Conservation (phyloP, 768 basidiomycete species). For the Rubroboletus pulcherrimus region DNA sequence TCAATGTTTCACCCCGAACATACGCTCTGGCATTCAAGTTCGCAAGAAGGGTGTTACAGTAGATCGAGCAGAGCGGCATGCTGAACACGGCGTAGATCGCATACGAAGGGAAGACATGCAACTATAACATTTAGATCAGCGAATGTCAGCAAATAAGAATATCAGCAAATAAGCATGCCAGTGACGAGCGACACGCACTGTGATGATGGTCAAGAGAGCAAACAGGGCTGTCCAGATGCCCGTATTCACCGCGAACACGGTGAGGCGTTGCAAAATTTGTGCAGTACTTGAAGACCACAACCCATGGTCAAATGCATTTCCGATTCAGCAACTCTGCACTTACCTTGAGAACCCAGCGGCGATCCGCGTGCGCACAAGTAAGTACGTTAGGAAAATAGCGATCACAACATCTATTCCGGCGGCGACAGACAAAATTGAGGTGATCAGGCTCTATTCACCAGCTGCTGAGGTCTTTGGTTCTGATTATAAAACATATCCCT, state of each 20-base stretch:
- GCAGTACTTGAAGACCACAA: not conserved
- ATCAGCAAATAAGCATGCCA: not conserved
- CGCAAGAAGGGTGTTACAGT: constrained; percentile 1
- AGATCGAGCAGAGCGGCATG: not conserved
- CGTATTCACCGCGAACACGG: constrained; percentile 9
- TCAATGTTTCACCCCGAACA: not conserved
- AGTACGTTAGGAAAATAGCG: constrained; percentile 1
- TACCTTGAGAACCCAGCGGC: not conserved
- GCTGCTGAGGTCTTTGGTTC: not conserved
- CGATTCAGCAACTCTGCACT: not conserved
- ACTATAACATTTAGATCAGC: not conserved
- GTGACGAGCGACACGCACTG: not conserved
- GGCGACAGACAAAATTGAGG: not conserved
- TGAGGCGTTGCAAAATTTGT: constrained; percentile 8
- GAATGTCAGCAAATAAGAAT: too few relatives aligned
- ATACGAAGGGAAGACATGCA: not conserved
- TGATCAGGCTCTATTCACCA: not conserved
- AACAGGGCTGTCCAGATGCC: constrained; percentile 49
- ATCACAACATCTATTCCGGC: constrained; percentile 6
- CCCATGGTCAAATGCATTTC: not conserved
- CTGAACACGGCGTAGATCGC: too few relatives aligned
- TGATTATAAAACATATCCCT: not conserved
- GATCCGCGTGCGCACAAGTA: constrained; percentile 2
- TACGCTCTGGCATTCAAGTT: not conserved
- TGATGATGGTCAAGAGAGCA: constrained; percentile 31